A percentile compares a stretch with the other conserved stretches of the same genome.
These are phyloP conservation scores for Lentinus brumalis DNA, from an alignment of 768 basidiomycete species.

Conservation along the genomic window DNA sequence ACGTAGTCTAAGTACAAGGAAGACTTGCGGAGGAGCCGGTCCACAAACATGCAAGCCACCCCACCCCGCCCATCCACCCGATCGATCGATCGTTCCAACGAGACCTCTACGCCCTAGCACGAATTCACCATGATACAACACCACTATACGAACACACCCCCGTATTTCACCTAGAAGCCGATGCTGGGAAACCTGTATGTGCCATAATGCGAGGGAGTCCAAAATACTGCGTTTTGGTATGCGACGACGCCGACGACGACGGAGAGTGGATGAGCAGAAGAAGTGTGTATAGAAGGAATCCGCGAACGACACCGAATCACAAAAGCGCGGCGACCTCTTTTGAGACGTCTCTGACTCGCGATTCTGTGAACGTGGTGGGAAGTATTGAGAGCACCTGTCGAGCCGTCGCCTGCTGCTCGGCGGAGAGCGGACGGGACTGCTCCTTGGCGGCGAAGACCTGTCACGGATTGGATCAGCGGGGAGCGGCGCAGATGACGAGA, in stretches of 20 bases:
- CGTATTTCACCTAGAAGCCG: slow-evolving; percentile 10
- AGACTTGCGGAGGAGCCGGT: not conserved
- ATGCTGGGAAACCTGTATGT: not conserved
- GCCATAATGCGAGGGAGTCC: not conserved
- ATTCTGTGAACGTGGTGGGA: slow-evolving; percentile 55
- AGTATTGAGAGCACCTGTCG: slow-evolving; percentile 41
- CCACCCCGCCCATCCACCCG: not conserved
- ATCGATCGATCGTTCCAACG: not conserved
- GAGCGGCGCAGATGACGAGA: not conserved
- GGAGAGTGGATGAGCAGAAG: not conserved
- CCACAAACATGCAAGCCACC: not conserved
- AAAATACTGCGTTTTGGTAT: not conserved
- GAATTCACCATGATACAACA: not conserved
- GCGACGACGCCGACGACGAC: not conserved
- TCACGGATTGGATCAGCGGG: not conserved
- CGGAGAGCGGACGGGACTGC: slow-evolving; percentile 37
- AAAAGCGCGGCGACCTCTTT: slow-evolving; percentile 19
- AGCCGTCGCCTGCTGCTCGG: slow-evolving; percentile 44
- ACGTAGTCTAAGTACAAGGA: not conserved
- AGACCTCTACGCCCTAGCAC: not conserved
- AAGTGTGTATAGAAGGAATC: not conserved
- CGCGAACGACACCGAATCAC: not conserved
- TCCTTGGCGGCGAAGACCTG: slow-evolving; percentile 54
- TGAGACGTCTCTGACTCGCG: slow-evolving; percentile 48
- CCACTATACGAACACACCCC: not conserved